A percentile compares a stretch with the other conserved stretches of the same genome.
These are phyloP conservation scores for Trichosporon sp. DNA, from an alignment of 1,284 basidiomycete species.

Conservation along the genomic window DNA sequence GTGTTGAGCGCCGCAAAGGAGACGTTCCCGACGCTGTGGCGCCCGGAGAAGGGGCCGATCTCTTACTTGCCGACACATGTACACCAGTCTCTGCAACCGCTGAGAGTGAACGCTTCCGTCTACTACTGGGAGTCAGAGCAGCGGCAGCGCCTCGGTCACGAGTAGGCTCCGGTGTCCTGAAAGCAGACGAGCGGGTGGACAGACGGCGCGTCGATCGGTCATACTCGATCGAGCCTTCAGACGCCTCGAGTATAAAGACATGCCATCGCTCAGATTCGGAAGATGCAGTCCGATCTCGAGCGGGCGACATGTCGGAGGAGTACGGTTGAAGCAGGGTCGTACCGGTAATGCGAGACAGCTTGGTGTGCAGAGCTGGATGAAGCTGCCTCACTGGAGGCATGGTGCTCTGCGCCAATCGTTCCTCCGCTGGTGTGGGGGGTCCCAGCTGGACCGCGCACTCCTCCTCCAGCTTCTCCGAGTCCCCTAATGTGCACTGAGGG, in stretches of 20 bases:
- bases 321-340: background rate
- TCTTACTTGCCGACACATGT: background rate
- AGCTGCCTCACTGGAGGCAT: background rate
- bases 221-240: background rate
- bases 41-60: background rate
- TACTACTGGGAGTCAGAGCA: background rate
- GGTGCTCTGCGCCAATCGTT: background rate
- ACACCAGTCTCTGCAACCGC: background rate
- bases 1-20: background rate
- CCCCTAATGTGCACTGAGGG: background rate
- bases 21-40: background rate
- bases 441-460: background rate
- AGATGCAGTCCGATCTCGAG: background rate
- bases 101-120: background rate
- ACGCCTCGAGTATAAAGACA: background rate
- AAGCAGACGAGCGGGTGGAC: background rate
- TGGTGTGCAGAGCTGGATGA: background rate
- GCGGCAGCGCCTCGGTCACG: background rate
- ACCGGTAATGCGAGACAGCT: background rate
- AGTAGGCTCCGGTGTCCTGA: background rate
- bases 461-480: background rate
- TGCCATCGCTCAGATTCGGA: background rate
- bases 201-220: background rate
- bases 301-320: background rate
- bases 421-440: background rate